A percentile compares a stretch with the other conserved stretches of the same genome.
These are phyloP conservation scores for Hagleromyces aurorensis DNA, from an alignment of 805 yeast genomes.

Conservation along the genomic window DNA sequence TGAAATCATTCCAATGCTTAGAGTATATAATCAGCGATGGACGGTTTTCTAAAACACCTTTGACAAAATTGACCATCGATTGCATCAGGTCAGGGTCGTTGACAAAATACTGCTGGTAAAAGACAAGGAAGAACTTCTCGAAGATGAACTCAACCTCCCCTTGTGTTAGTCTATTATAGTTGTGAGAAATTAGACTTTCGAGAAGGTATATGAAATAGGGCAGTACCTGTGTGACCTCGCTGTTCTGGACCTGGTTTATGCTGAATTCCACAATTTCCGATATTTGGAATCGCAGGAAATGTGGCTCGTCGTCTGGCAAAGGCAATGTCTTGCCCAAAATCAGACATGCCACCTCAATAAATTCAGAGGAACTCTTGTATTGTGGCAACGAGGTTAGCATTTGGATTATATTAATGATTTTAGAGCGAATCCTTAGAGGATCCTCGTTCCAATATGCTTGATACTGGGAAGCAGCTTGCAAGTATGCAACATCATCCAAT, in stretches of 20 bases:
- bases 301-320: constrained; percentile 26
- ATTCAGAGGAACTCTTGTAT: constrained; percentile 37
- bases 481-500: constrained; percentile 22
- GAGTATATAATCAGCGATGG: constrained; percentile 41
- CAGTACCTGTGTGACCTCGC: constrained; percentile 31
- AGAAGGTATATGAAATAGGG: constrained; percentile 40
- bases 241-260: constrained; percentile 17
- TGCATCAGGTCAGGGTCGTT: constrained; percentile 56
- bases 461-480: constrained; percentile 20
- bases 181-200: constrained; percentile 37
- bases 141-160: constrained; percentile 34
- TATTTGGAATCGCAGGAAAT: constrained; percentile 25
- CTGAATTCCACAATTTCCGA: constrained; percentile 23
- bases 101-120: constrained; percentile 30
- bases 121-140: constrained; percentile 32
- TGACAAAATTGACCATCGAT: constrained; percentile 42
- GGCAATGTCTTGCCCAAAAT: constrained; percentile 37
- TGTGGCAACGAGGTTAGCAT: constrained; percentile 29
- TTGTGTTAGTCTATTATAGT: constrained; percentile 27
- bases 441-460: constrained; percentile 43
- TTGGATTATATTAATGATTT: constrained; percentile 38
- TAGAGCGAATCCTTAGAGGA: constrained; percentile 37
- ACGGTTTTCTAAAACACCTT: constrained; percentile 39
- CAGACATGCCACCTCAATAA: constrained; percentile 56
- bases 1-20: constrained; percentile 19